Base-by-base conservation (phyloP, 495 filamentous ascomycete genomes). In the Penicillium bovifimosum region DNA sequence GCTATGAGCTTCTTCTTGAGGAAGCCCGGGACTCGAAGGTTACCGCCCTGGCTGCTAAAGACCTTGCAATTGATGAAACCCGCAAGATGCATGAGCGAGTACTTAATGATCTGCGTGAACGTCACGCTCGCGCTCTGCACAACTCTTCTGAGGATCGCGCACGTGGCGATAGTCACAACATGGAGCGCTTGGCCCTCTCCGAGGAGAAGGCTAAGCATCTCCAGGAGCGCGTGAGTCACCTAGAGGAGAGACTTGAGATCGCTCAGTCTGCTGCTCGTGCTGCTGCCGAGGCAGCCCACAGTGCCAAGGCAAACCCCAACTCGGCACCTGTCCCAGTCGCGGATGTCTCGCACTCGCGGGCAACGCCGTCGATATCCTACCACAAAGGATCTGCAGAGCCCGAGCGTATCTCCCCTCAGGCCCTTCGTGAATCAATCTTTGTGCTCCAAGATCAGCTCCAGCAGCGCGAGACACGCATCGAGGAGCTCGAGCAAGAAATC, bases 361-460 rank as follows among this genome's bases (percentile, higher is more conserved):
- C 70, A 28, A 76, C 75, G 35, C 72, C 73, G 24, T 76, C 73
- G 4, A 67, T 76, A 59, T 66, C 72, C 9, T 68, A 65, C 59
- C 64, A 47, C 49, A 61, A 72, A 60, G 68, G 59, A 42, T 76
- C 83, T 38, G 75, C 80, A 17, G 67, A 82, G 18, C 88, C 88
- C 0, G 88, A 93, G 62, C 93, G 87, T 75, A 87, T 95, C 47
- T 95, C 90, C 11, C 89, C 91, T 6, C 90, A 96, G 67, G 93
- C 93, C 9, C 80, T 98, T 32, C 86, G 93, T 20, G 95, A 98
- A 69, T 95, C 92, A 6, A 95, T 98, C 62, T 78, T 95, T 62
- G 93, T 96, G 17, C 80, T 98, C 26, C 95, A 97, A 66, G 91
- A 95, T 65, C 93, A 98, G 62, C 81, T 98, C 39, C 92, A 96